Evolutionary conservation across 2,329 filamentous ascomycete species (phyloP), one percentile per base, ranked within the genome.

Genomic region (Bipolaris zeicola): DNA sequence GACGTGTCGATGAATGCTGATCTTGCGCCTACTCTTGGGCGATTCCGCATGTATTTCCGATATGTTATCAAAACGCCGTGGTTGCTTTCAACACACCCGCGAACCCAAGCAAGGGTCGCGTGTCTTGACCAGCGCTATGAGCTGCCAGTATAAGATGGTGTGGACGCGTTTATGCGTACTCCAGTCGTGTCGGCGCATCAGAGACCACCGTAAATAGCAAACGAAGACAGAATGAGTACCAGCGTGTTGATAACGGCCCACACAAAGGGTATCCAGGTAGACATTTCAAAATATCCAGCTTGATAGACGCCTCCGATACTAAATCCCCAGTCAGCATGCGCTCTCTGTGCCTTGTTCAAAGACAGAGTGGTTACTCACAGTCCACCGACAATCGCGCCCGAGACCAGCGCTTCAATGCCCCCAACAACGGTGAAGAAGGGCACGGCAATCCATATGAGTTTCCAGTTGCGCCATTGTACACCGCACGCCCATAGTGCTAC

Each of bases 211-310:
- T 96, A 92, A 49, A 96, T 93, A n/a, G 92, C 91, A 74, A 96
- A 96, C 3, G 91, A 95, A 5, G 92, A 95, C 60, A 96, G 81
- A 47, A 96, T 87, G 43, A 97, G 80, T 28, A 96, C 84, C 44
- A 96, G 76, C 8, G 94, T 87, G 73, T 92, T 96, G 74, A 94
- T 89, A 70, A 91, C 83, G 1, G 87, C 91, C 93, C 93, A 96
- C 20, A 93, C 84, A 69, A 95, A 89, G 0, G 93, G 93, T 49
- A 96, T 90, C 92, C 92, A 96, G 0, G 93, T 96, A 43, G 92
- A 94, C 92, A 96, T 95, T 68, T 87, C 83, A 73, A 94, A 96
- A 76, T 89, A 91, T 41, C 92, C 93, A 2, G 89, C 85, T 65
- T 87, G 85, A 72, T 96, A 96, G 34, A 94, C 85, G 7, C 89